A percentile compares a stretch with the other conserved stretches of the same genome.
phyloP scores from a whole-genome alignment of 2,329 filamentous ascomycete genomes.

The Clarireedia hainanense region DNA sequence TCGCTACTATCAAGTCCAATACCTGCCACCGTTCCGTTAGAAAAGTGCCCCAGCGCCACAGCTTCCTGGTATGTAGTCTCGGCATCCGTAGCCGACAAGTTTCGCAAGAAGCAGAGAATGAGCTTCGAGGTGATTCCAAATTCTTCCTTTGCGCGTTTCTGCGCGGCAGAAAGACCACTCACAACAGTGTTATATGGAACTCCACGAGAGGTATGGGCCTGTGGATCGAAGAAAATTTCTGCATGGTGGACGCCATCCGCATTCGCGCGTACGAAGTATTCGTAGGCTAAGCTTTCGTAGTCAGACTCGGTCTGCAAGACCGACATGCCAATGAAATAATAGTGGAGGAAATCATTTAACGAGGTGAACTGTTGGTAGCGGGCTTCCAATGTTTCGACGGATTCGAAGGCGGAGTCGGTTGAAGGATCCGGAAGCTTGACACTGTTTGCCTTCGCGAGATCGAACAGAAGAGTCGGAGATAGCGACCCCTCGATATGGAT shows the following conservation, averaged over 20 bases:
- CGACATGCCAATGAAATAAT: constrained; percentile 71
- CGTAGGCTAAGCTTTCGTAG: constrained; percentile 64
- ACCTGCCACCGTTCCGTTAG: constrained; percentile 47
- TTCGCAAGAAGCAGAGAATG: constrained; percentile 65
- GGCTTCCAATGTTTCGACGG: constrained; percentile 46
- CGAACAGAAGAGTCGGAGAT: constrained; percentile 61
- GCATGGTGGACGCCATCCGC: constrained; percentile 61
- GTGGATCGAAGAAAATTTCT: constrained; percentile 76
- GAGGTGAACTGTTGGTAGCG: constrained; percentile 62
- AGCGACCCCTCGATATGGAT: constrained; percentile 73
- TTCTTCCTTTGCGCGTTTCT: constrained; percentile 50
- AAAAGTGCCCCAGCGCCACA: constrained; percentile 37
- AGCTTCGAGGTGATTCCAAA: constrained; percentile 58
- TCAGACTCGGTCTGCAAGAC: constrained; percentile 58
- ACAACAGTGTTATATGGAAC: constrained; percentile 57
- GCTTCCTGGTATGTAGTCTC: constrained; percentile 38
- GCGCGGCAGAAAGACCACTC: constrained; percentile 52
- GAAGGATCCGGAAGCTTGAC: constrained; percentile 49
- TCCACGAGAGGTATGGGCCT: constrained; percentile 60
- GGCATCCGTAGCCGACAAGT: constrained; percentile 55
- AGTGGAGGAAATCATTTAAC: constrained; percentile 69
- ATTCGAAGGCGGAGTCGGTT: constrained; percentile 55
- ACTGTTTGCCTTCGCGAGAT: constrained; percentile 57
- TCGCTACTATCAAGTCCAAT: constrained; percentile 64
- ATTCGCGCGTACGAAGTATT: constrained; percentile 60